Evolutionary conservation across 2,329 filamentous ascomycete genomes (phyloP).

Genomic region (Metarhizium rileyi): DNA sequence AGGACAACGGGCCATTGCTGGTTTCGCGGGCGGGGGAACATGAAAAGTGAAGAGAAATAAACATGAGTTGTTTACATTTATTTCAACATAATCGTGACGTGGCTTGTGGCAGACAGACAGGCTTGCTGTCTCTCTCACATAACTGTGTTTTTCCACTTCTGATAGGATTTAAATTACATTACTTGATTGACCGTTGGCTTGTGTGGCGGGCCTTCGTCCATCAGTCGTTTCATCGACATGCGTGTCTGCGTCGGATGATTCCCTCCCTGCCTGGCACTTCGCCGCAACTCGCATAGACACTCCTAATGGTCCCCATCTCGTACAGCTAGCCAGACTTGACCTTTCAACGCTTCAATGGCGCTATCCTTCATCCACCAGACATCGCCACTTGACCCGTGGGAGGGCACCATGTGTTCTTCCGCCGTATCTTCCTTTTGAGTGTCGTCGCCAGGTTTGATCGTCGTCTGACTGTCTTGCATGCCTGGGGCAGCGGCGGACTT

Average conservation of each 20-base stretch:
- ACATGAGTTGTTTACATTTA: not conserved
- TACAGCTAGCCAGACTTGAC: constrained; percentile 42
- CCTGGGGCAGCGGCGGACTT: constrained; percentile 7
- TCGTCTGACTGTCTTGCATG: constrained; percentile 25
- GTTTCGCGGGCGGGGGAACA: constrained; percentile 11
- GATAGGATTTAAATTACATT: no score
- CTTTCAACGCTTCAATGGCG: constrained; percentile 45
- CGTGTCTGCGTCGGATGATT: not conserved
- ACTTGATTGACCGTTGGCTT: not conserved
- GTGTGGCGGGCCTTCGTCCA: not conserved
- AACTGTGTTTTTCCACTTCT: no score
- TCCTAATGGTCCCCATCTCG: constrained; percentile 22
- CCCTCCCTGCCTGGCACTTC: not conserved
- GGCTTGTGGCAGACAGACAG: not conserved
- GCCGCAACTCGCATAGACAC: not conserved
- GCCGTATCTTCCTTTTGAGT: constrained; percentile 13
- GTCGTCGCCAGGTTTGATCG: constrained; percentile 18
- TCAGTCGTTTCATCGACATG: not conserved
- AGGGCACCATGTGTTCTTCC: constrained; percentile 14
- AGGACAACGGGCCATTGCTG: constrained; percentile 16
- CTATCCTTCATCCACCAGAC: constrained; percentile 48
- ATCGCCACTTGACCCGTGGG: constrained; percentile 14
- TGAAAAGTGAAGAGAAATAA: constrained; percentile 4
- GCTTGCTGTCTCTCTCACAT: no score
- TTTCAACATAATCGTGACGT: not conserved